phyloP scores from a whole-genome alignment of 2,329 filamentous ascomycete genomes.

The Alternaria gaisen region DNA sequence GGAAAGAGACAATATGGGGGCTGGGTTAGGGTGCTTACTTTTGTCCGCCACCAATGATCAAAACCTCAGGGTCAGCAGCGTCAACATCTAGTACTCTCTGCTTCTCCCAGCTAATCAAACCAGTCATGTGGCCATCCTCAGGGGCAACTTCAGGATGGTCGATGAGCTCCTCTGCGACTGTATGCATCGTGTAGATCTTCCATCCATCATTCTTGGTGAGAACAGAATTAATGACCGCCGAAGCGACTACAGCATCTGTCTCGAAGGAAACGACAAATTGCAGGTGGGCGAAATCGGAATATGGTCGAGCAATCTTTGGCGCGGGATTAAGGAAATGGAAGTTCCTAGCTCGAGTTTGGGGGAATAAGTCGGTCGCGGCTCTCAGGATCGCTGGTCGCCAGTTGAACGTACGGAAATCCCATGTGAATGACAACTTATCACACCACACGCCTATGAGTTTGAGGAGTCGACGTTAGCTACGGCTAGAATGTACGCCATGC shows the following conservation, averaged over 20 bases:
- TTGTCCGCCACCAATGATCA: slow-evolving; percentile 35
- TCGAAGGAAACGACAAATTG: slow-evolving; percentile 18
- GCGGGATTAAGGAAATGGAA: too few relatives aligned
- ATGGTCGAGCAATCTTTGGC: slow-evolving; percentile 13
- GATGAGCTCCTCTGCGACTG: slow-evolving; percentile 15
- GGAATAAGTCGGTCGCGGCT: slow-evolving; percentile 14
- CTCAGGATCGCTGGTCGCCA: slow-evolving; percentile 9
- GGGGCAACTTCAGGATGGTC: slow-evolving; percentile 11
- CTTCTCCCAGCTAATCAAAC: slow-evolving; percentile 14
- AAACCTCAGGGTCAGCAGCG: slow-evolving; percentile 15
- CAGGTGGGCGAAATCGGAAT: slow-evolving; percentile 9
- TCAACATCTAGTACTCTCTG: slow-evolving; percentile 14
- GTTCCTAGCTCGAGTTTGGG: slow-evolving; percentile 6
- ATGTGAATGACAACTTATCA: slow-evolving; percentile 18
- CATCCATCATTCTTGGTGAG: slow-evolving; percentile 14
- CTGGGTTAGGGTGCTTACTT: slow-evolving; percentile 11
- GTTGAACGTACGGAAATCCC: slow-evolving; percentile 20
- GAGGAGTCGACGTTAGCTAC: not conserved
- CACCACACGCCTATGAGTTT: slow-evolving; percentile 14
- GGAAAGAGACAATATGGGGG: too few relatives aligned
- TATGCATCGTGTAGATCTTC: slow-evolving; percentile 17
- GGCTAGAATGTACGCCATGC: too few relatives aligned
- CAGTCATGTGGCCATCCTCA: slow-evolving; percentile 16
- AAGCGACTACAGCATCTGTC: slow-evolving; percentile 15
- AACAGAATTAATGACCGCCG: slow-evolving; percentile 14